Evolutionary conservation across 2,329 filamentous ascomycete genomes (phyloP), one percentile per base, ranked within the genome.

Genomic region (Neobulgaria alba): DNA sequence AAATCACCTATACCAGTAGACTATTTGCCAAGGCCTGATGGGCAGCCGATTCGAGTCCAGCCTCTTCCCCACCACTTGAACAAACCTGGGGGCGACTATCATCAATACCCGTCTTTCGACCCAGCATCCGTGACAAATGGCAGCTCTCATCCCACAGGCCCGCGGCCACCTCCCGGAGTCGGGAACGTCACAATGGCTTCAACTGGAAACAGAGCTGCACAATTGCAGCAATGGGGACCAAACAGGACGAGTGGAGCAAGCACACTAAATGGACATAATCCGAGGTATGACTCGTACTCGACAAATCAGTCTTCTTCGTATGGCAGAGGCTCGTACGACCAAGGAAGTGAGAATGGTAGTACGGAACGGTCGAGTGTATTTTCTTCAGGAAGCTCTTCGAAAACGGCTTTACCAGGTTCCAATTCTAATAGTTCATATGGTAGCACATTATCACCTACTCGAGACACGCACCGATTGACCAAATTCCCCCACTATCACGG

Each of bases 71-170:
- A 92, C 62, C 86, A 94, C 57, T 66, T 93, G 39, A 89, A 87
- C 61, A 89, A 87, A 64, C 72, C 70, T 50, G 77, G 77, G 36
- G 67, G 68, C 53, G 89, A 95, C 63, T 95, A 80, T 59, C 87
- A 95, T 65, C 90, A 95, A 58, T 95, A 95, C 61, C 87, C 88
- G 31, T 74, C 74, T 38, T 78, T 84, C 60, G 79, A 82, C 51
- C 67, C 75, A 20, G 63, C 72, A 36, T 59, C 66, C 29, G 58
- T 67, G 41, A 63, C 68, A 43, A 69, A 66, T 51, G 59, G 68
- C 36, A 68, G 67, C 43, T 68, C 73, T 29, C 76, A 82, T 55
- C 67, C 73, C 32, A 73, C 75, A 7, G 77, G 76, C 9, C 72
- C 77, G 42, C 71, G 80, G 48, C 77, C 75, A 29, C 75, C 73